Evolutionary conservation across 352 stramenopile species (phyloP), one percentile per base, ranked within the genome.

Genomic region (Phytophthora sojae): DNA sequence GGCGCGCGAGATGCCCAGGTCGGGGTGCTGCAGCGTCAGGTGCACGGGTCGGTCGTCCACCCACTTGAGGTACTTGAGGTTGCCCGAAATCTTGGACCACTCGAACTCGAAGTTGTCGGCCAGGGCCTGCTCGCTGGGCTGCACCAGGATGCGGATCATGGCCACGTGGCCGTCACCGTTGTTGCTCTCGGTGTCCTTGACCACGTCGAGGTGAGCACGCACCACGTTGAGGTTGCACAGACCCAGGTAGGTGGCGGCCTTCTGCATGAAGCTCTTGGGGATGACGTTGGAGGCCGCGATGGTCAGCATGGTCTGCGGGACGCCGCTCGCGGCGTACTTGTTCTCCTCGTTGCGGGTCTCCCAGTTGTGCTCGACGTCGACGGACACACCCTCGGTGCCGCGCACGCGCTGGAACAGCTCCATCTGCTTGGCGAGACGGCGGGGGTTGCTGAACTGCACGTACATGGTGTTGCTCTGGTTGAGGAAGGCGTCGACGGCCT

Each of bases 171-270:
- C 84, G 56, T 83, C 26, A 30, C 26, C 26, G 26, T 30, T 30
- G 26, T 30, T 76, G 47, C 89, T 74, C 30, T 66, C 23, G 12
- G 67, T 88, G 85, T 99, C 92, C 30, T 94, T 79, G 4, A 99
- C 90, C 29, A 98, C 91, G 70, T 99, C 97, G 55, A 99, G 79
- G 75, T 99, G 96, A 21, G 96, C 96, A 44, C 96, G 90, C 26
- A 97, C 81, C 23, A 99, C 96, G 78, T 99, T 98, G 69, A 99
- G 88, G 69, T 96, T 85, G 81, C 97, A 97, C 23, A 98, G 73
- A 61, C 88, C 97, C 6, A 99, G 81, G 68, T 97, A 97, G 3
- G 83, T 94, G 37, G 86, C 87, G 6, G 88, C 81, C 66, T 93
- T 94, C 60, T 94, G 87, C 64, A 96, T 92, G 54, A 85, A 80